A percentile compares a stretch with the other conserved stretches of the same genome.
phyloP scores from a whole-genome alignment of 2,329 filamentous ascomycete genomes.

The Fusarium robinianum region DNA sequence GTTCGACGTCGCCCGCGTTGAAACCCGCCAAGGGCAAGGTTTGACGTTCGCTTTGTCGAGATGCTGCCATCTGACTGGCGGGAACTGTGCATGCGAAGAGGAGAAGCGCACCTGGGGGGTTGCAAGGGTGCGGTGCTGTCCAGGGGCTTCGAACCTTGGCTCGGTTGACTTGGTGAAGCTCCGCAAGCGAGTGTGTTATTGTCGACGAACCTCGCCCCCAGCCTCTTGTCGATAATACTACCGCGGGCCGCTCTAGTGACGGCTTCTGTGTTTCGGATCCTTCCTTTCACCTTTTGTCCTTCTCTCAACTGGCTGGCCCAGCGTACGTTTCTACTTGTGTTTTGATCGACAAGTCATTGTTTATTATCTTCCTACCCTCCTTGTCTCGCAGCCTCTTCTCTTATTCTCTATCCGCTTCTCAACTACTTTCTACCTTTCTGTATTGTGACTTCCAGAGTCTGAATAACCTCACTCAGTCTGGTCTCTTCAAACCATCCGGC shows the following conservation, averaged over 20 bases:
- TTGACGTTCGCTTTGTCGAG: constrained; percentile 23
- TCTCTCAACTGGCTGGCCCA: constrained; percentile 32
- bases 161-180: constrained; percentile 10
- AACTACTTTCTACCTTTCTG: neutral
- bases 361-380: constrained; percentile 2
- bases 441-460: constrained; percentile 18
- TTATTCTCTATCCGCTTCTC: neutral
- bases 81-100: neutral
- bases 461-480: too few relatives aligned
- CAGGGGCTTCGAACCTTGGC: too few relatives aligned
- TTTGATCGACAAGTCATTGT: constrained; percentile 16
- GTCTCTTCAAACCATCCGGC: too few relatives aligned
- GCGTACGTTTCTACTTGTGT: constrained; percentile 14
- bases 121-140: too few relatives aligned
- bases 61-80: constrained; percentile 14
- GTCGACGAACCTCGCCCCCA: constrained; percentile 11
- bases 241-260: constrained; percentile 30
- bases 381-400: neutral
- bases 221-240: constrained; percentile 33
- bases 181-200: constrained; percentile 29
- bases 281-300: constrained; percentile 26
- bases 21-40: constrained; percentile 27
- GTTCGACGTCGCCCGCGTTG: constrained; percentile 30
- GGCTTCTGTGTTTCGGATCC: constrained; percentile 30
- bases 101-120: constrained; percentile 4